phyloP scores from a whole-genome alignment of 176 grass and related monocot genomes.

The Rhynchospora tenuis region DNA sequence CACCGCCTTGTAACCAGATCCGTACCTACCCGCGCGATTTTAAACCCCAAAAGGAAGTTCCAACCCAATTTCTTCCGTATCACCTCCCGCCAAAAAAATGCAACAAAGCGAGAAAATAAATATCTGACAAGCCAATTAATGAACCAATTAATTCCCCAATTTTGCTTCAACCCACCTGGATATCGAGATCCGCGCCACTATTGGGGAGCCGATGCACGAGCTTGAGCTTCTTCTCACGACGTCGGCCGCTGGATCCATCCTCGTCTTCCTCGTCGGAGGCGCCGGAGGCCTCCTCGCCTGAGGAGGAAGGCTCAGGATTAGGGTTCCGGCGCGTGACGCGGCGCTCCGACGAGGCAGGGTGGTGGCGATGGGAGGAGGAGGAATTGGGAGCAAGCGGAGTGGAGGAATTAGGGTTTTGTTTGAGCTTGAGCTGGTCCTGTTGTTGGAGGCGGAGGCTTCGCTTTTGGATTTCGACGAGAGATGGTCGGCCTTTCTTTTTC shows the following conservation, averaged over 20 bases:
- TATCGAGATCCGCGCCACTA: not conserved
- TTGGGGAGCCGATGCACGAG: conserved; percentile 29
- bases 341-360: not conserved
- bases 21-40: conserved; percentile 6
- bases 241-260: conserved; percentile 18
- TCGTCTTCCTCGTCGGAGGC: conserved; percentile 16
- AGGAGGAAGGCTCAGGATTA: not conserved
- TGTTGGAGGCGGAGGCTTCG: conserved; percentile 33
- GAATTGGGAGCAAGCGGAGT: conserved; percentile 3
- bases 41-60: not conserved
- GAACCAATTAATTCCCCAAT: conserved; percentile 7
- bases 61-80: not conserved
- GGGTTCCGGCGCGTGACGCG: conserved; percentile 10
- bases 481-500: conserved; percentile 51
- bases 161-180: not conserved
- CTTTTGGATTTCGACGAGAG: conserved; percentile 45
- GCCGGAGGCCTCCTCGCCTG: not conserved
- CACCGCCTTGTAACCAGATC: conserved; percentile 12
- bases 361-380: not conserved
- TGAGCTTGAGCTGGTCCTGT: not conserved
- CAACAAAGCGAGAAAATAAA: not conserved
- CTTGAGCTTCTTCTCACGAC: conserved; percentile 36
- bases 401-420: conserved; percentile 24
- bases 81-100: conserved; percentile 13
- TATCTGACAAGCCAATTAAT: not conserved